These are phyloP conservation scores for Adansonia rubrostipa DNA, from an alignment of 441 rosid species.

Conservation along the genomic window DNA sequence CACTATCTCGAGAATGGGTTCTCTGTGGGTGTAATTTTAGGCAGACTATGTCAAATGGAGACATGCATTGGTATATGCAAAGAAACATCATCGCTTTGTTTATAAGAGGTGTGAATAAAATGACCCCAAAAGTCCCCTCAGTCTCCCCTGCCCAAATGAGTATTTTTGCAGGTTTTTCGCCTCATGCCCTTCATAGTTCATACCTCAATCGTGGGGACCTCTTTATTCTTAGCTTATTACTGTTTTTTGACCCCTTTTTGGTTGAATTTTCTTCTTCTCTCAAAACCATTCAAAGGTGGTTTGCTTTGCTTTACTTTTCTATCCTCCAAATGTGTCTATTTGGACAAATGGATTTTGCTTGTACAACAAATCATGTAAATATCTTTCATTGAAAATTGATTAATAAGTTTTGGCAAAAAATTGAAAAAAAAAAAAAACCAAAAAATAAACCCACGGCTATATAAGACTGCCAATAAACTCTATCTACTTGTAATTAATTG, in stretches of 20 bases:
- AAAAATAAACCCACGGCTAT: neutral
- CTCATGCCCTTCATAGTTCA: slow-evolving; percentile 17
- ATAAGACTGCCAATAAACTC: neutral
- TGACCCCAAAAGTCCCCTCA: slow-evolving; percentile 2
- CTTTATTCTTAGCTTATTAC: neutral
- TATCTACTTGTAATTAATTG: neutral
- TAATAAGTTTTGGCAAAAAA: slow-evolving; percentile 15
- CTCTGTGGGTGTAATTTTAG: slow-evolving; percentile 26
- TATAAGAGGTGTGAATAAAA: slow-evolving; percentile 40
- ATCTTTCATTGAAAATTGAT: slow-evolving; percentile 21
- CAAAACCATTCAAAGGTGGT: slow-evolving; percentile 20
- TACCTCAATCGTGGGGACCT: slow-evolving; percentile 31
- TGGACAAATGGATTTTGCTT: neutral
- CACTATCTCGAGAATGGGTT: neutral
- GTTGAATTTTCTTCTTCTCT: neutral
- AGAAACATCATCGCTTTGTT: slow-evolving; percentile 27
- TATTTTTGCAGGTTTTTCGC: neutral
- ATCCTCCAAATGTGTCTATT: neutral
- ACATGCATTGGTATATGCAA: neutral
- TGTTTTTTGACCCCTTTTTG: neutral
- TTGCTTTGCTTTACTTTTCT: neutral
- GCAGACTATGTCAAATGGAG: slow-evolving; percentile 21
- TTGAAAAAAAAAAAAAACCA: neutral
- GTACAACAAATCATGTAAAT: slow-evolving; percentile 22
- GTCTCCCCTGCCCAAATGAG: neutral